Conservation (phyloP, 1,284 basidiomycete genomes). For the Tilletia setariae region DNA sequence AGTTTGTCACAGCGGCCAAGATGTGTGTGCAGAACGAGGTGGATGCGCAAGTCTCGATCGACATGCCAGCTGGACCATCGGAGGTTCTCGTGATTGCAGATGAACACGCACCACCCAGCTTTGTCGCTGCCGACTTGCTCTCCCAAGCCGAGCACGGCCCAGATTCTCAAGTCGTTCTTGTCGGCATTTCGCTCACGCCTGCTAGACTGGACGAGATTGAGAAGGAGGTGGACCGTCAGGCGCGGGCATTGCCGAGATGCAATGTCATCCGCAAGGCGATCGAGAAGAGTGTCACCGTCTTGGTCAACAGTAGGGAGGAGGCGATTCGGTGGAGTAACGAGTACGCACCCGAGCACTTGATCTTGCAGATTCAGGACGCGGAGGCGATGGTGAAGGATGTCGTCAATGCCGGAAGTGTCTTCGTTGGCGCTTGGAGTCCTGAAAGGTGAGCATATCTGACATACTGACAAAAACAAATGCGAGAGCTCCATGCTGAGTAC, state of each 20-base stretch:
- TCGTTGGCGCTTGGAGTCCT: constrained; percentile 69
- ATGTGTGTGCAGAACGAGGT: constrained; percentile 99
- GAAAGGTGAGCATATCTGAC: constrained; percentile 73
- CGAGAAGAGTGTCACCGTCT: constrained; percentile 84
- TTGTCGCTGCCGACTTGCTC: constrained; percentile 92
- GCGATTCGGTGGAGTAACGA: constrained; percentile 89
- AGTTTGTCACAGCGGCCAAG: constrained; percentile 99
- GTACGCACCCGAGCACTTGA: constrained; percentile 74
- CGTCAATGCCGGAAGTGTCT: constrained; percentile 74
- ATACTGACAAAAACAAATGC: too few species aligned
- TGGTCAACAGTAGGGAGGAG: constrained; percentile 66
- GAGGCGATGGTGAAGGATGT: constrained; percentile 44
- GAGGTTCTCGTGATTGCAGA: constrained; percentile 69
- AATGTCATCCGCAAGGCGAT: constrained; percentile 88
- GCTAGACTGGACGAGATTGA: constrained; percentile 73
- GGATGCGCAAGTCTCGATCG: constrained; percentile 92
- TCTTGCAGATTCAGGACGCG: constrained; percentile 39
- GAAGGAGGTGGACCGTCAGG: constrained; percentile 80
- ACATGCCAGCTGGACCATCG: constrained; percentile 98
- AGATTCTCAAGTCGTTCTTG: constrained; percentile 94
- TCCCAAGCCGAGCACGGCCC: constrained; percentile 95
- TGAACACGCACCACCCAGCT: constrained; percentile 74
- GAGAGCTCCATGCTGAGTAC: constrained; percentile 12
- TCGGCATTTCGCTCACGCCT: constrained; percentile 70
- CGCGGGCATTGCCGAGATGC: constrained; percentile 78